Evolutionary conservation across 2,329 filamentous ascomycete species (phyloP).

Genomic region (Taxawa tesnikishii): DNA sequence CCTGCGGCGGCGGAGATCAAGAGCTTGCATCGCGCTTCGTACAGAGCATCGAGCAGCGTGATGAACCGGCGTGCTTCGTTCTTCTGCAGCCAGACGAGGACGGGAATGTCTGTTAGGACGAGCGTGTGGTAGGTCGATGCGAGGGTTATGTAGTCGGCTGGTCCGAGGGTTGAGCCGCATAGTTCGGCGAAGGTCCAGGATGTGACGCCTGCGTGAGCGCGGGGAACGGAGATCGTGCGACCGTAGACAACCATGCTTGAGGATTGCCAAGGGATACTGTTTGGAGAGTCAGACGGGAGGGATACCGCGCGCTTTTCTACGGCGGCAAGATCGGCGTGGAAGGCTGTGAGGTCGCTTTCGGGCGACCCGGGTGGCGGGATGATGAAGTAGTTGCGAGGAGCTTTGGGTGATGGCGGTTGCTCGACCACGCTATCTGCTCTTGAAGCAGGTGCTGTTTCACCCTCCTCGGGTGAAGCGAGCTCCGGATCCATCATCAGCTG

Average conservation of each 20-base stretch:
- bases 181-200: constrained; percentile 58
- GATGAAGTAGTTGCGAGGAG: constrained; percentile 11
- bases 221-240: constrained; percentile 46
- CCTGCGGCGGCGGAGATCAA: constrained; percentile 51
- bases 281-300: constrained; percentile 4
- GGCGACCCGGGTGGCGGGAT: constrained; percentile 5
- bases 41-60: constrained; percentile 66
- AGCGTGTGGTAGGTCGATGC: constrained; percentile 71
- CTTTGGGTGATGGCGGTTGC: constrained; percentile 1
- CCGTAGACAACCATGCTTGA: constrained; percentile 47
- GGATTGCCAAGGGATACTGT: constrained; percentile 31
- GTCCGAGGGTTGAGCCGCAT: constrained; percentile 53
- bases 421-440: constrained; percentile 2
- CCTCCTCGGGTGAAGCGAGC: constrained; percentile 1
- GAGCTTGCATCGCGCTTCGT: constrained; percentile 70
- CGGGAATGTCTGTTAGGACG: constrained; percentile 57
- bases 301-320: constrained; percentile 1
- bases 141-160: constrained; percentile 73
- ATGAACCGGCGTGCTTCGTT: constrained; percentile 75
- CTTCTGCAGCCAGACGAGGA: constrained; percentile 56
- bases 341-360: constrained; percentile 1
- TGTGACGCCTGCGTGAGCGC: constrained; percentile 43
- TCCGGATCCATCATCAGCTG: not conserved
- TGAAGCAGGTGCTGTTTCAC: not conserved
- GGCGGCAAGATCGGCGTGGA: not conserved